Conservation (phyloP, 495 filamentous ascomycete species). For the Neurospora intermedia region DNA sequence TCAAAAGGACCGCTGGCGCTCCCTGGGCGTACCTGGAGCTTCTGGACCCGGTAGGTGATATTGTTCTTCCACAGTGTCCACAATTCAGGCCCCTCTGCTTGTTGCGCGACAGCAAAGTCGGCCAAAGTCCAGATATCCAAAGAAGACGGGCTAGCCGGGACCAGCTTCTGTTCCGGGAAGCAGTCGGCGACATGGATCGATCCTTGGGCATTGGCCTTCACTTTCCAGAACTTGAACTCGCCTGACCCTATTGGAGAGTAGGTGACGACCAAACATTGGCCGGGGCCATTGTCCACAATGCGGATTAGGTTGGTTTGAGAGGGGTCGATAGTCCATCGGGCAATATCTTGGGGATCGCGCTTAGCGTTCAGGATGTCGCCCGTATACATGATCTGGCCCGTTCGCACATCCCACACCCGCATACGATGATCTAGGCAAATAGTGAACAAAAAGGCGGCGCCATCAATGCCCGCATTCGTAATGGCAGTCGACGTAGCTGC, state of each 20-base stretch:
- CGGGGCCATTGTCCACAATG: conserved; percentile 54
- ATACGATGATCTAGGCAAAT: conserved; percentile 79
- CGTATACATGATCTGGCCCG: conserved; percentile 58
- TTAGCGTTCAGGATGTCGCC: conserved; percentile 55
- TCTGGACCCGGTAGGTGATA: conserved; percentile 62
- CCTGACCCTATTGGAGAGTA: conserved; percentile 80
- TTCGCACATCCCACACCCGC: conserved; percentile 72
- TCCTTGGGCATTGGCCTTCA: conserved; percentile 51
- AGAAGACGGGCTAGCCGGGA: conserved; percentile 57
- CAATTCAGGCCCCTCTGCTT: conserved; percentile 42
- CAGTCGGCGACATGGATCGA: conserved; percentile 59
- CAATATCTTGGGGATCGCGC: conserved; percentile 43
- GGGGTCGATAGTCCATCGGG: conserved; percentile 67
- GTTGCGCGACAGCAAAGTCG: conserved; percentile 57
- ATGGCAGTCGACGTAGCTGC: conserved; percentile 48
- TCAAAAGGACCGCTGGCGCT: conserved; percentile 47
- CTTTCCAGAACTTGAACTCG: conserved; percentile 92
- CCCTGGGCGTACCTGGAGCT: conserved; percentile 25
- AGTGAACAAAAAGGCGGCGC: conserved; percentile 58
- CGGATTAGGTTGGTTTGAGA: conserved; percentile 58
- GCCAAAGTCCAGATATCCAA: conserved; percentile 79
- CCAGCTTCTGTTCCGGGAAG: conserved; percentile 48
- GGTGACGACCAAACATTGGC: conserved; percentile 64
- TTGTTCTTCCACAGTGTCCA: conserved; percentile 90
- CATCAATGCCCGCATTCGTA: conserved; percentile 35